Conservation (phyloP, 2,329 filamentous ascomycete species). For the Thermothelomyces thermophilus region DNA sequence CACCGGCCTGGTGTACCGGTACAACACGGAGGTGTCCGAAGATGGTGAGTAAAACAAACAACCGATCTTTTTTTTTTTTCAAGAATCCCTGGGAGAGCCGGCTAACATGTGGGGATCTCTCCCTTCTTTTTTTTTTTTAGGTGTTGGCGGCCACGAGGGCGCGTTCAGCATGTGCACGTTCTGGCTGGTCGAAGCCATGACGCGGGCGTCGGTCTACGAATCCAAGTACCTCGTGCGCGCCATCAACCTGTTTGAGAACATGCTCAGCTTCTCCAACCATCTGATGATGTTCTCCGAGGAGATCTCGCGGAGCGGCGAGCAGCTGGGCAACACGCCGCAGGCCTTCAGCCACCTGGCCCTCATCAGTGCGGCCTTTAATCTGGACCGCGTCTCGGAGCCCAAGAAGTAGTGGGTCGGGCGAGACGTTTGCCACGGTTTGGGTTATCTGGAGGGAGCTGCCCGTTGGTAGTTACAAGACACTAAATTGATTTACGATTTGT, state of each 20-base stretch:
- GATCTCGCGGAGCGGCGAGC: slow-evolving; percentile 67
- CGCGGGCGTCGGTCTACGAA: slow-evolving; percentile 59
- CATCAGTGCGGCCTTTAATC: slow-evolving; percentile 70
- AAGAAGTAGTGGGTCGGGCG: neutral
- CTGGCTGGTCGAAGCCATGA: slow-evolving; percentile 74
- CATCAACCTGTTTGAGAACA: slow-evolving; percentile 69
- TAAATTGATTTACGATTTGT: too few relatives aligned
- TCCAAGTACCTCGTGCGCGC: slow-evolving; percentile 56
- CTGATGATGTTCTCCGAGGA: slow-evolving; percentile 74
- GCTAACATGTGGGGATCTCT: slow-evolving; percentile 14
- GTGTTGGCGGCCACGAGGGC: slow-evolving; percentile 67
- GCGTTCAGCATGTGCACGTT: slow-evolving; percentile 79
- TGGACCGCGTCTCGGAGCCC: slow-evolving; percentile 44
- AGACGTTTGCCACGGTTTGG: neutral
- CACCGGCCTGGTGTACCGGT: slow-evolving; percentile 69
- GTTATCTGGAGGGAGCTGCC: neutral
- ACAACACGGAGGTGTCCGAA: slow-evolving; percentile 61
- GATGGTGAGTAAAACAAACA: slow-evolving; percentile 47
- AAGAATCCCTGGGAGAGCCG: neutral
- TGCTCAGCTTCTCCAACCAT: slow-evolving; percentile 70
- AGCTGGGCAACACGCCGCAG: slow-evolving; percentile 73
- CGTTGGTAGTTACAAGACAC: neutral
- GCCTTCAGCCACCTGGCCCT: slow-evolving; percentile 71
- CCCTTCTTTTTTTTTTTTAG: slow-evolving; percentile 32
- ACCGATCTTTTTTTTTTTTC: neutral